Evolutionary conservation across 2,329 filamentous ascomycete genomes (phyloP).

Genomic region (Ceratocystiopsis minuta): DNA sequence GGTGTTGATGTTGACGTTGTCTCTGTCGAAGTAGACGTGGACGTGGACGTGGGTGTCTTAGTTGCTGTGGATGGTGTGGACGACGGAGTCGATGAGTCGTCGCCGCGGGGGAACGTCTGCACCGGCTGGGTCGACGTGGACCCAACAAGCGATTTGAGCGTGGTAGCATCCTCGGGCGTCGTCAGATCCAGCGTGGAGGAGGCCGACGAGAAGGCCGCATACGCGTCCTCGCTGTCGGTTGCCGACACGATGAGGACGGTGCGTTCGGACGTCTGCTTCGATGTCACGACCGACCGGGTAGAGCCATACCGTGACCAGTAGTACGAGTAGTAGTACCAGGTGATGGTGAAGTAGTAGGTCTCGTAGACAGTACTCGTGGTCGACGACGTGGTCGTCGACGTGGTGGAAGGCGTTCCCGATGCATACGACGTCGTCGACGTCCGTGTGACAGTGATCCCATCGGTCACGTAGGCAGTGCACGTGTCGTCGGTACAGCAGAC

Average conservation of each 20-base stretch:
- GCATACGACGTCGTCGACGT: slow-evolving; percentile 4
- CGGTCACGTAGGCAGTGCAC: slow-evolving; percentile 11
- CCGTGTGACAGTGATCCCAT: slow-evolving; percentile 9
- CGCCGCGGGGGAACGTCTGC: too few species aligned
- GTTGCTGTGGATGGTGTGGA: too few species aligned
- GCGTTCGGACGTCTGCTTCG: slow-evolving; percentile 8
- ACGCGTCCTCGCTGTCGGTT: slow-evolving; percentile 9
- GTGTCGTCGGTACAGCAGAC: slow-evolving; percentile 12
- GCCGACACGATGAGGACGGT: slow-evolving; percentile 8
- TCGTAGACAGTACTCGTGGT: slow-evolving; percentile 3
- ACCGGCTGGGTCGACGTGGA: too few species aligned
- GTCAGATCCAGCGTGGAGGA: neutral
- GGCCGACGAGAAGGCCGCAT: slow-evolving; percentile 6
- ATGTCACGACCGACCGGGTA: too few species aligned
- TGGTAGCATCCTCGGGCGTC: too few species aligned
- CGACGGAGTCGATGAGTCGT: too few species aligned
- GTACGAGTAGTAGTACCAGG: slow-evolving; percentile 13
- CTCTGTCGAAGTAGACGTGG: neutral
- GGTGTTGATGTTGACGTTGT: neutral
- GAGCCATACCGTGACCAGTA: slow-evolving; percentile 11
- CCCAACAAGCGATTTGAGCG: too few species aligned
- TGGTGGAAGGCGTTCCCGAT: slow-evolving; percentile 1
- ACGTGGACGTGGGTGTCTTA: neutral
- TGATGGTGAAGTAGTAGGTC: slow-evolving; percentile 11
- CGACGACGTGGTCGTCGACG: slow-evolving; percentile 1